Conservation (phyloP, 139 green algal genomes). For the Raphidocelis subcapitata region DNA sequence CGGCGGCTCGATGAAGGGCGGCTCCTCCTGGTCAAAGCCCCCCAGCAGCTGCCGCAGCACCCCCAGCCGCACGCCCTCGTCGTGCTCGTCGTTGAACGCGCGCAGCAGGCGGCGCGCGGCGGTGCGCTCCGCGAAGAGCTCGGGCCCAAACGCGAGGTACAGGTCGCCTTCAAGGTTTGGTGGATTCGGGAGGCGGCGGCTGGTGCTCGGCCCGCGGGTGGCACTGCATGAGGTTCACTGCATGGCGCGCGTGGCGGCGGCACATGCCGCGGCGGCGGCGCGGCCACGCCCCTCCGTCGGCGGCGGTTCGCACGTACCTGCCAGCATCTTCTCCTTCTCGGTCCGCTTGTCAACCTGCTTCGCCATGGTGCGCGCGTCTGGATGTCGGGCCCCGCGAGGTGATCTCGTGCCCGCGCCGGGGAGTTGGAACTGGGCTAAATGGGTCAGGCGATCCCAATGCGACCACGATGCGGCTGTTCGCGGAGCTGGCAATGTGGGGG, state of each 20-base stretch:
- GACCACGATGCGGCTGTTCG: too few species aligned
- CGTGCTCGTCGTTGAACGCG: neutral
- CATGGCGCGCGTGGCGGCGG: too few species aligned
- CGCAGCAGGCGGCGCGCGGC: slow-evolving; percentile 1
- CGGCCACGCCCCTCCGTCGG: too few species aligned
- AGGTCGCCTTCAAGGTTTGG: slow-evolving; percentile 28
- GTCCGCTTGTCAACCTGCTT: neutral
- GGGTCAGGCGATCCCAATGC: too few species aligned
- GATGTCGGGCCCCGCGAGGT: neutral
- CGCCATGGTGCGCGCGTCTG: neutral
- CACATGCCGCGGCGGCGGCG: too few species aligned
- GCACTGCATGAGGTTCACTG: too few species aligned
- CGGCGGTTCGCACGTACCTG: too few species aligned
- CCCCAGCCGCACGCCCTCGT: neutral
- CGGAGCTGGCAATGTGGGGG: too few species aligned
- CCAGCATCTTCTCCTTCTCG: slow-evolving; percentile 32
- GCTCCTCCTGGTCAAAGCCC: slow-evolving; percentile 25
- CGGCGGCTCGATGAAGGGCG: slow-evolving; percentile 50
- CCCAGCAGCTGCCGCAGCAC: slow-evolving; percentile 35
- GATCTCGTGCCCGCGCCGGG: too few species aligned
- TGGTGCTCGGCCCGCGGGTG: too few species aligned
- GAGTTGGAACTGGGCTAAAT: too few species aligned
- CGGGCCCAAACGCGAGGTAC: slow-evolving; percentile 32
- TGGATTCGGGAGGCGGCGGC: too few species aligned
- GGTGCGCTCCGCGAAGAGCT: slow-evolving; percentile 38